Evolutionary conservation across 2,329 filamentous ascomycete genomes (phyloP), one percentile per base, ranked within the genome.

Genomic region (Beauveria pseudobassiana): DNA sequence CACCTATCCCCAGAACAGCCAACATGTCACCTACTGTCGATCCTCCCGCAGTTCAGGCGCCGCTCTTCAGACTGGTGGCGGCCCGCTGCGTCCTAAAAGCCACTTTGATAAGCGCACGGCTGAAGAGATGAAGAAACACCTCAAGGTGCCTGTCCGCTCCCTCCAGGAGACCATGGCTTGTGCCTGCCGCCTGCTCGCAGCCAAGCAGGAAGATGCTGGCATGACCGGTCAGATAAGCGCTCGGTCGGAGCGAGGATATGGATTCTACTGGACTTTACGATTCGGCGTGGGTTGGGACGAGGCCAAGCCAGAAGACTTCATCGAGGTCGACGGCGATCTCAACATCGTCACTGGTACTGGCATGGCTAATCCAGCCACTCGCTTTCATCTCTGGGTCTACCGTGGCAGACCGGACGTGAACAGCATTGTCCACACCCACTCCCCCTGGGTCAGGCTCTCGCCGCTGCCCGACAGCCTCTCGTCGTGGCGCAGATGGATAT

Each of bases 401-500:
- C 34, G 48, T 12, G 30, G 34, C 26, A 30, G 59, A 2, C 42
- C 50, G 5, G 50, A 61, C 51, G 50, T 61, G 22, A 55, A 61
- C 50, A 61, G 59, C 43, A 61, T 61, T 34, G 26, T 61, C 2
- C 59, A 61, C 34, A 52, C 52, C 10, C 59, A 61, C n/a, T 61
- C 59, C 5, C 50, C 50, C 9, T 61, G 59, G 59, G 59, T 53
- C 59, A 61, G 30, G 40, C 59, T 24, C 40, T 61, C 18, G 59
- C 40, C 40, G 59, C 59, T 7, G 59, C 59, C 24, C 40, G 49
- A 24, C 49, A 61, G 43, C 59, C 59, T 20, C 51, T 61, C n/a
- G 51, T 61, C 43, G 59, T 61, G 14, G 59, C 59, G 22, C 59
- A 61, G 51, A 61, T 61, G 59, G 59, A 61, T 20, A 61, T 61